A percentile compares a stretch with the other conserved stretches of the same genome.
phyloP scores from a whole-genome alignment of 192 early-diverging fungal species.

The Podochytrium sp. region DNA sequence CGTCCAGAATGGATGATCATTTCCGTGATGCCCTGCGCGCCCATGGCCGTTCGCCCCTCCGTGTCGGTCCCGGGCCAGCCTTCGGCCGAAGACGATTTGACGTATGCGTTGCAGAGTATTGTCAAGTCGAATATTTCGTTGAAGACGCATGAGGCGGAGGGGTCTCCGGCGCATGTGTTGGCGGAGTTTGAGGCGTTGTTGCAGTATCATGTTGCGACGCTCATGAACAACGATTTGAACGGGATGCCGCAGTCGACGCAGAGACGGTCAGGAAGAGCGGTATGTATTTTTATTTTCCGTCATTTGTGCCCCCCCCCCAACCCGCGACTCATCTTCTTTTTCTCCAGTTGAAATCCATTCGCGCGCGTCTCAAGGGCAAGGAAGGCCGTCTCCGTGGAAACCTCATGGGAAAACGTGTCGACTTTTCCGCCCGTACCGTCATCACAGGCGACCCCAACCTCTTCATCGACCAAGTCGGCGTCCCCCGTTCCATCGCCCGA shows the following conservation, averaged over 20 bases:
- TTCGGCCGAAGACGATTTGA: slow-evolving; percentile 95
- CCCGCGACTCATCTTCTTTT: not conserved
- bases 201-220: slow-evolving; percentile 94
- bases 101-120: slow-evolving; percentile 90
- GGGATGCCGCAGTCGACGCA: slow-evolving; percentile 90
- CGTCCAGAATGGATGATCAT: slow-evolving; percentile 99
- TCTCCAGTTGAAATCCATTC: slow-evolving; percentile 85
- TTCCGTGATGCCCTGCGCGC: slow-evolving; percentile 92
- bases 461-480: slow-evolving; percentile 97
- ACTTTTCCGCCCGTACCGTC: slow-evolving; percentile 98
- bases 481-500: slow-evolving; percentile 94
- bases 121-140: slow-evolving; percentile 91
- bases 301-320: too few relatives aligned
- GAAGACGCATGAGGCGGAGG: slow-evolving; percentile 79
- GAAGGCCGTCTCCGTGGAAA: slow-evolving; percentile 98
- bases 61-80: slow-evolving; percentile 88
- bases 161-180: slow-evolving; percentile 85
- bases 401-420: slow-evolving; percentile 99
- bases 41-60: slow-evolving; percentile 94
- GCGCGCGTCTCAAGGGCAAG: slow-evolving; percentile 97
- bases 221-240: slow-evolving; percentile 96
- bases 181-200: slow-evolving; percentile 86
- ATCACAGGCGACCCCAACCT: slow-evolving; percentile 99
- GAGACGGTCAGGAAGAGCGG: slow-evolving; percentile 86
- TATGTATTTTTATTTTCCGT: slow-evolving; percentile 52